A percentile compares a stretch with the other conserved stretches of the same genome.
Conservation (phyloP, 2,329 filamentous ascomycete genomes). For the Aaosphaeria arxii region DNA sequence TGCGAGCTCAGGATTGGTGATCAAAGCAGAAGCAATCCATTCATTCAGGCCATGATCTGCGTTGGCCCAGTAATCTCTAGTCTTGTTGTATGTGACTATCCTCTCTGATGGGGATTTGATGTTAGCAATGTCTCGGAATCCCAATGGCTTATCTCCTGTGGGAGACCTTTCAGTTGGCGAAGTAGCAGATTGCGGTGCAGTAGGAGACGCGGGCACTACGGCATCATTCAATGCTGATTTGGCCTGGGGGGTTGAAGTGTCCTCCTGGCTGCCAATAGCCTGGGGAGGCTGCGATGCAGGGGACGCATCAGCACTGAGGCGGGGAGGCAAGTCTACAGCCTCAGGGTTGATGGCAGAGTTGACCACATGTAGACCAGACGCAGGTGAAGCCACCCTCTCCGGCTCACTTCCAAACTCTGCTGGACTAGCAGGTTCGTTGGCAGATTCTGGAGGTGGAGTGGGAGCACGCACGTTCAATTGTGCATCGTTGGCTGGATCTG, state of each 20-base stretch:
- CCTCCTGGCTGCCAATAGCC: background rate
- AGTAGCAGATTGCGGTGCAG: conserved; percentile 1
- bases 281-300: conserved; percentile 6
- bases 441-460: conserved; percentile 13
- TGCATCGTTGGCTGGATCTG: conserved; percentile 18
- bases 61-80: conserved; percentile 65
- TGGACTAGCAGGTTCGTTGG: conserved; percentile 4
- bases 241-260: background rate
- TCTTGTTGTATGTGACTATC: conserved; percentile 70
- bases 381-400: conserved; percentile 15
- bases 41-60: conserved; percentile 72
- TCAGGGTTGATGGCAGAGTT: conserved; percentile 39
- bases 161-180: conserved; percentile 18
- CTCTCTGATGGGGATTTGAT: conserved; percentile 65
- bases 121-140: conserved; percentile 75
- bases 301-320: conserved; percentile 22
- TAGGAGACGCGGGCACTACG: background rate
- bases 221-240: no score
- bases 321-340: conserved; percentile 36
- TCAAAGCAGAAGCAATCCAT: conserved; percentile 54
- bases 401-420: background rate
- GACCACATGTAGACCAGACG: conserved; percentile 41
- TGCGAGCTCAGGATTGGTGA: conserved; percentile 53
- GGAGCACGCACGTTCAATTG: conserved; percentile 9
- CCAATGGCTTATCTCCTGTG: conserved; percentile 40